A percentile compares a stretch with the other conserved stretches of the same genome.
Evolutionary conservation across 108 stramenopile genomes (phyloP).

Genomic region (Cylindrotheca closterium): DNA sequence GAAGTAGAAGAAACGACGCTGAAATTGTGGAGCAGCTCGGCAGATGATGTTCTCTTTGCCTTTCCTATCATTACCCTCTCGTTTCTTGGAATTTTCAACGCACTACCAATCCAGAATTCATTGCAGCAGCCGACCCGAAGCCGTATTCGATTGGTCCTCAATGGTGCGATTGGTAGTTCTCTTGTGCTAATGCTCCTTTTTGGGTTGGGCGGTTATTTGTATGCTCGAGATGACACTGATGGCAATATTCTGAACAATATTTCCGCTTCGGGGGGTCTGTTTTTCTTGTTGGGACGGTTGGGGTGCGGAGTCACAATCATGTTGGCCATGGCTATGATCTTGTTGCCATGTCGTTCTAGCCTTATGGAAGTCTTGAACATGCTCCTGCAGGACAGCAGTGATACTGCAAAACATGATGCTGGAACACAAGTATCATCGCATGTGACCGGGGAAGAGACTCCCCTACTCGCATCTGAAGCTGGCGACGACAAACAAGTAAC

Average conservation of each 20-base stretch:
- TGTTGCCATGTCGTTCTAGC: conserved; percentile 68
- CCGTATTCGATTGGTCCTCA: conserved; percentile 43
- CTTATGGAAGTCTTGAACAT: conserved; percentile 35
- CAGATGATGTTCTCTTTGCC: conserved; percentile 32
- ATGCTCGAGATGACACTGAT: conserved; percentile 36
- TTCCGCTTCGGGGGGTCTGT: conserved; percentile 12
- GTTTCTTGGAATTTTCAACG: conserved; percentile 76
- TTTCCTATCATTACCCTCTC: conserved; percentile 78
- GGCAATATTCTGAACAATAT: conserved; percentile 76
- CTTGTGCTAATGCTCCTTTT: conserved; percentile 51
- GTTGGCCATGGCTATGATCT: conserved; percentile 65
- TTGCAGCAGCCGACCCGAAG: conserved; percentile 53
- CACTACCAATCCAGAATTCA: conserved; percentile 61
- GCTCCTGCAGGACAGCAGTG: conserved; percentile 15
- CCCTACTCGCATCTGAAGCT: conserved; percentile 2
- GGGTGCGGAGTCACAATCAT: conserved; percentile 69
- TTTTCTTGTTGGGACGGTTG: conserved; percentile 58
- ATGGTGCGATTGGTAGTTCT: conserved; percentile 38
- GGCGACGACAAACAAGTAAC: not conserved
- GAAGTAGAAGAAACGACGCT: not conserved
- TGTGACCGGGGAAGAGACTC: conserved; percentile 17
- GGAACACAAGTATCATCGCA: too few species aligned
- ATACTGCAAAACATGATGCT: conserved; percentile 12
- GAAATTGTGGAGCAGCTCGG: conserved; percentile 15
- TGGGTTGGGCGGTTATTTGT: conserved; percentile 68